Evolutionary conservation across 139 green algal species (phyloP), one percentile per base, ranked within the genome.

Genomic region (Tetradesmus lagerheimii): DNA sequence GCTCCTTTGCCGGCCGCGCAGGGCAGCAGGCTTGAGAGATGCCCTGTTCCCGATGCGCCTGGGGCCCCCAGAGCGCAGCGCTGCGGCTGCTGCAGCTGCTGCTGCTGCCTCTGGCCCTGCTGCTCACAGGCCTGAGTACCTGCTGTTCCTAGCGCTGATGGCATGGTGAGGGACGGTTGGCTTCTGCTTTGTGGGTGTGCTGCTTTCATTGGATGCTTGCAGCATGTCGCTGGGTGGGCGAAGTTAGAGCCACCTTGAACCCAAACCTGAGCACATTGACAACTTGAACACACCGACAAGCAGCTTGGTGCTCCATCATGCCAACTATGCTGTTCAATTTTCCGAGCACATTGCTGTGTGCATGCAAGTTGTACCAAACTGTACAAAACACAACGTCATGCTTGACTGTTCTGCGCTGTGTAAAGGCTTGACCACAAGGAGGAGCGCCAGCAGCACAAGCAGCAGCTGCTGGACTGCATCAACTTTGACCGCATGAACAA

Each of bases 401-500:
- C 16, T 71, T 31, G 57, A 31, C 57, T n/a, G 57, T 8, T 8
- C 57, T 71, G 20, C 23, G n/a, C n/a, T n/a, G n/a, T n/a, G n/a
- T 71, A 23, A 20, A 71, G 57, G 82, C 82, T 88, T 29, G 53
- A 77, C 29, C 82, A 88, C 57, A 78, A 79, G 57, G 50, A 35
- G 39, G 82, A 77, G 53, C 82, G 82, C 34, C 35, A 88, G 57
- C 82, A 88, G 82, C 71, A 88, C 82, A 53, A 50, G 53, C 82
- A 88, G 57, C 53, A 41, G 57, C 57, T 88, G 82, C 38, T 53
- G 20, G 35, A 88, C 2, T 88, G 82, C 45, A n/a, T 88, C 20
- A 27, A 78, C 57, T 78, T 88, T 57, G 57, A 78, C 35, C 41
- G 53, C 34, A 88, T 88, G 82, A 78, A n/a, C 29, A 79, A 88